Conservation (phyloP, 305 asterid genomes). For the Nicotiana rustica region DNA sequence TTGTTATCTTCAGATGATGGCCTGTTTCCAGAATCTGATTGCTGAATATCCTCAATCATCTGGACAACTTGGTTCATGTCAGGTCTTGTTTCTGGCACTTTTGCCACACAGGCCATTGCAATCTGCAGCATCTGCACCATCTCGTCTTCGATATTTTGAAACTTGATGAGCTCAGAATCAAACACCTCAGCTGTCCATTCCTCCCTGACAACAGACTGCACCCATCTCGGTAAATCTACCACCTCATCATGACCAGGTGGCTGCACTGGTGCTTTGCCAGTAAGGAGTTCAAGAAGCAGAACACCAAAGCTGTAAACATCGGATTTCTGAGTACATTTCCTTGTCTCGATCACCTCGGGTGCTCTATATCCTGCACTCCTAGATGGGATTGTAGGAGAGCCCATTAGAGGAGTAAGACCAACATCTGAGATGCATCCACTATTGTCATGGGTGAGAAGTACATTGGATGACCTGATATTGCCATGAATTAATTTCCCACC, state of each 20-base stretch:
- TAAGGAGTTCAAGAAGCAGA: conserved; percentile 76
- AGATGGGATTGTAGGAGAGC: conserved; percentile 48
- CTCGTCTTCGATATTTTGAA: conserved; percentile 63
- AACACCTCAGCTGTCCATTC: conserved; percentile 92
- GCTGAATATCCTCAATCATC: conserved; percentile 66
- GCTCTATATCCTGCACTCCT: conserved; percentile 68
- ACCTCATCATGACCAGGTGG: conserved; percentile 58
- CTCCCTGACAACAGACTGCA: conserved; percentile 77
- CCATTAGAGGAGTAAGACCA: conserved; percentile 64
- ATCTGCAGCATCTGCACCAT: conserved; percentile 88
- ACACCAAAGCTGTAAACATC: conserved; percentile 87
- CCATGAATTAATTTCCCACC: conserved; percentile 63
- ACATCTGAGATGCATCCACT: conserved; percentile 63
- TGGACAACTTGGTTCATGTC: conserved; percentile 64
- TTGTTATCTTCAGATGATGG: conserved; percentile 50
- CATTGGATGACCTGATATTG: conserved; percentile 79
- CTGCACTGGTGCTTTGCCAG: conserved; percentile 70
- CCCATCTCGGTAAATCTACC: conserved; percentile 79
- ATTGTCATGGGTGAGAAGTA: conserved; percentile 57
- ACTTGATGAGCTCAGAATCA: conserved; percentile 60
- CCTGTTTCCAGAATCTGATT: conserved; percentile 48
- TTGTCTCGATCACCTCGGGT: conserved; percentile 62
- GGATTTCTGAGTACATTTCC: conserved; percentile 60
- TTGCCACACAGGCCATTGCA: conserved; percentile 74
- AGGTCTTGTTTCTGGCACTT: conserved; percentile 70